Conservation (phyloP, 257 asterid species). For the Solanum lycopersicoides region DNA sequence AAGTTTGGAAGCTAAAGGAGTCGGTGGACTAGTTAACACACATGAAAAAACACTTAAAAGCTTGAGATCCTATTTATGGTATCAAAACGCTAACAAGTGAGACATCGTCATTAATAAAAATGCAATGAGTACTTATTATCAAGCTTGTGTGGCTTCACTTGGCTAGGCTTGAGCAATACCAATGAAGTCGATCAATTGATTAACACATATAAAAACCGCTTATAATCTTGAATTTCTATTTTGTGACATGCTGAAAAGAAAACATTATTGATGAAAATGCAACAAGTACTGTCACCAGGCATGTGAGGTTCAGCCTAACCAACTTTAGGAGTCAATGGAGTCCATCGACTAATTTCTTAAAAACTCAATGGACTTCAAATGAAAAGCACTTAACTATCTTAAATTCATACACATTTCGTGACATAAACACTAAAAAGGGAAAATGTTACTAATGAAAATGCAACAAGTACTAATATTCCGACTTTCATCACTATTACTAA, state of each 20-base stretch:
- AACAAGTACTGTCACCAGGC: rapidly evolving
- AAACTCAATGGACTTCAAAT: no score
- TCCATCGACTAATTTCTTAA: background rate
- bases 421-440: background rate
- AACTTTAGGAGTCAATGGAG: background rate
- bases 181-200: background rate
- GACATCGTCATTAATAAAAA: no score
- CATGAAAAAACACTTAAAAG: background rate
- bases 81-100: no score
- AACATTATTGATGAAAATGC: background rate
- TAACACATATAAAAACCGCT: background rate
- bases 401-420: background rate
- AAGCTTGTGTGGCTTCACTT: background rate
- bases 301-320: background rate
- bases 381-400: background rate
- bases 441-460: background rate
- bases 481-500: background rate
- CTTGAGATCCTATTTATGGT: background rate
- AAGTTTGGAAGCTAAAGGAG: background rate
- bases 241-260: background rate
- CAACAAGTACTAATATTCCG: background rate
- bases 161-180: background rate
- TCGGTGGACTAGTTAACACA: background rate
- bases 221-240: background rate
- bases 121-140: no score